A percentile compares a stretch with the other conserved stretches of the same genome.
Conservation (phyloP, 2,329 filamentous ascomycete genomes). For the Colletotrichum neosansevieriae region DNA sequence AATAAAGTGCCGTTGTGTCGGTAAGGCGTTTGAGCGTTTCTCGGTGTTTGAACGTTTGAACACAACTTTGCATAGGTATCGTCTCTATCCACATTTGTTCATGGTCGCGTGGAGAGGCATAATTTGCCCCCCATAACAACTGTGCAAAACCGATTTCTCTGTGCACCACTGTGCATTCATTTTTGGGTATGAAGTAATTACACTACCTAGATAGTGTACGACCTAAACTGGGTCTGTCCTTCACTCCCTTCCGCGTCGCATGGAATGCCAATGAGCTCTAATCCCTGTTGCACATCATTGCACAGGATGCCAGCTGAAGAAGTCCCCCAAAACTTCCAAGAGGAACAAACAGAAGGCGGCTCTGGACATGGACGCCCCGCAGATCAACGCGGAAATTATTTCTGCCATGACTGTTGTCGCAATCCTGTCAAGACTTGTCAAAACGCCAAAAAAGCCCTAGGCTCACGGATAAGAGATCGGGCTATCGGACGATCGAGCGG, state of each 20-base stretch:
- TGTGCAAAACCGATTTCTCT: neutral
- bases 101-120: no score
- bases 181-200: neutral
- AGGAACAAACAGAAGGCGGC: neutral
- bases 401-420: constrained; percentile 1
- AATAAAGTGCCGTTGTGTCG: constrained; percentile 6
- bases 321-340: neutral
- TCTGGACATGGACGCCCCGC: neutral
- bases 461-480: constrained; percentile 7
- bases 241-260: no score
- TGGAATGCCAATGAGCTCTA: neutral
- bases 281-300: constrained; percentile 14
- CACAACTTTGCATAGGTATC: neutral
- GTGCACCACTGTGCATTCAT: neutral
- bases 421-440: constrained; percentile 6
- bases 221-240: neutral
- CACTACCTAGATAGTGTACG: no score
- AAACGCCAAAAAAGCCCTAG: neutral
- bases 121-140: no score
- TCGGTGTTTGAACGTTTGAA: neutral
- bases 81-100: neutral
- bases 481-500: constrained; percentile 9
- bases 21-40: neutral
- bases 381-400: constrained; percentile 6
- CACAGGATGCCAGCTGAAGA: constrained; percentile 1